A percentile compares a stretch with the other conserved stretches of the same genome.
These are phyloP conservation scores for Chrysosporium keratinophilum DNA, from an alignment of 2,329 filamentous ascomycete genomes.

Conservation along the genomic window DNA sequence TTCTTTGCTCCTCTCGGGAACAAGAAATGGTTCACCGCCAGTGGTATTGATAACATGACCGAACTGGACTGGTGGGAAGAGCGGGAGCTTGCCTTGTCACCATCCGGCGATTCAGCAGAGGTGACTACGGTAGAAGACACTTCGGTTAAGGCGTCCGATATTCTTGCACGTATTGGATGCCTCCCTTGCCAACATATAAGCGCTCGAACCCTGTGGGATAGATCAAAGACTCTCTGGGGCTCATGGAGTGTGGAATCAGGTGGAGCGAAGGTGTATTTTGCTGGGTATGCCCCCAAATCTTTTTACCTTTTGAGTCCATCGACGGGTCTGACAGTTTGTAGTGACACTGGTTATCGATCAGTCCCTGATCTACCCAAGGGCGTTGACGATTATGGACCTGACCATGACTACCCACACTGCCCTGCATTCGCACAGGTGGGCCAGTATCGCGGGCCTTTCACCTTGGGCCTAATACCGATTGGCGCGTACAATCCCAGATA, in stretches of 20 bases:
- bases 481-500: conserved; percentile 62
- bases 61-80: conserved; percentile 96
- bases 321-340: conserved; percentile 26
- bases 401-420: conserved; percentile 59
- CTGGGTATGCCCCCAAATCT: conserved; percentile 38
- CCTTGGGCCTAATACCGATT: conserved; percentile 85
- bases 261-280: conserved; percentile 75
- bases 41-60: conserved; percentile 64
- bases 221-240: conserved; percentile 69
- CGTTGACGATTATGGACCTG: conserved; percentile 60
- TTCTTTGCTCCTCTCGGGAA: conserved; percentile 83
- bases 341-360: conserved; percentile 80
- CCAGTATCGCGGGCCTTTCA: conserved; percentile 68
- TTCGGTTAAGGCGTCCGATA: conserved; percentile 31
- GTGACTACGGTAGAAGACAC: conserved; percentile 17
- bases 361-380: conserved; percentile 55
- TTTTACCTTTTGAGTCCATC: background rate
- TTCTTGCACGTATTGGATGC: conserved; percentile 63
- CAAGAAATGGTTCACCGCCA: conserved; percentile 65
- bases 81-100: conserved; percentile 56
- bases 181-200: conserved; percentile 78
- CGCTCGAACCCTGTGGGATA: conserved; percentile 58
- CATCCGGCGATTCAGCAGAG: conserved; percentile 22
- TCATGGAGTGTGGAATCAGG: conserved; percentile 71
- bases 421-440: conserved; percentile 83